Evolutionary conservation across 2,329 filamentous ascomycete genomes (phyloP), one percentile per base, ranked within the genome.

Genomic region (Tolypocladium inflatum): DNA sequence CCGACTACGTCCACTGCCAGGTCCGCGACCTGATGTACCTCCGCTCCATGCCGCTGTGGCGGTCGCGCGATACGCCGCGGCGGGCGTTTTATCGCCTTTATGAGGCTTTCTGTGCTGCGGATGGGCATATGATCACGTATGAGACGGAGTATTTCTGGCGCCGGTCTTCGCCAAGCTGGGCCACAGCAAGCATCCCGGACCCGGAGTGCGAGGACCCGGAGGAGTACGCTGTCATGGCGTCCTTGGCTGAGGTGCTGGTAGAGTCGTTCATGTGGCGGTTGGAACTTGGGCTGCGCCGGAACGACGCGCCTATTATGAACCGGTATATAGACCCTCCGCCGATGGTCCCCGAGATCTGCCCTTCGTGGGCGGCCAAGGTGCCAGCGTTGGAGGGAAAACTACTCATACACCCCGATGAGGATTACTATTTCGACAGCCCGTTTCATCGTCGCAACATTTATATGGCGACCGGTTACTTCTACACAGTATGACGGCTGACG

Each of bases 141-240:
- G 66, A 67, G 59, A 63, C 63, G 13, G 64, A 68, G 60, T 69
- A 69, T 52, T 62, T 67, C 48, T 69, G 65, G 64, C 58, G 60
- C 11, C 62, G 62, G n/a, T 33, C 52, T 19, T 59, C 61, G 38
- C 62, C 62, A 8, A 26, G 30, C 13, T 68, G 64, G 67, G 58
- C 59, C 3, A 56, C 56, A 30, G 57, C 52, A 5, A 57, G 58
- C 21, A 60, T 67, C 19, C 57, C 63, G 1, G 66, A 66, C 55
- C 62, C 61, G n/a, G 37, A 39, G 30, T 58, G 58, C 26, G 57
- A 60, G 11, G 61, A 67, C 50, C 48, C 55, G 13, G 66, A 67
- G 50, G 64, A 64, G 23, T 62, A 63, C 38, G 64, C 64, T 33
- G 63, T 66, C 10, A 55, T 68, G 58, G 65, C 66, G 2, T 62